These are phyloP conservation scores for Astrephomene gubernaculifera DNA, from an alignment of 139 green algal species.

Conservation along the genomic window DNA sequence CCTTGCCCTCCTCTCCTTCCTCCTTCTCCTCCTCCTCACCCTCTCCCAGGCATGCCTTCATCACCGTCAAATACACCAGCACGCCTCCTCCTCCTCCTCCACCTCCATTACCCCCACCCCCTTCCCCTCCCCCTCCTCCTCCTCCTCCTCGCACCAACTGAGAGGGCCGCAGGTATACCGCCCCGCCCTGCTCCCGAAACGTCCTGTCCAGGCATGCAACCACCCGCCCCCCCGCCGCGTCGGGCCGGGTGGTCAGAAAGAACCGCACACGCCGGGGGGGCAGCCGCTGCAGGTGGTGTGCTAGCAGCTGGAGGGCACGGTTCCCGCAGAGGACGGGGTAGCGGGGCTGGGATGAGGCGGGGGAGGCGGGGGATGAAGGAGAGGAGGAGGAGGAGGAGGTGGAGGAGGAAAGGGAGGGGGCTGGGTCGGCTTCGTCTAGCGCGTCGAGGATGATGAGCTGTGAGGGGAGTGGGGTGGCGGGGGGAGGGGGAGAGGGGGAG, in stretches of 20 bases:
- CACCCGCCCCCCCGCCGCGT: conserved; percentile 3
- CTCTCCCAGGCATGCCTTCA: not conserved
- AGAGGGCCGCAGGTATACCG: not conserved
- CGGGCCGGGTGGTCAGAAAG: conserved; percentile 30
- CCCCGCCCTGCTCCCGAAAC: not conserved
- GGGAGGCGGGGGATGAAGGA: no score
- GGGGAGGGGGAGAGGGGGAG: not conserved
- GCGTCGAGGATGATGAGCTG: conserved; percentile 20
- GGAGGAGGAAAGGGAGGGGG: no score
- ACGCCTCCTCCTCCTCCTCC: not conserved
- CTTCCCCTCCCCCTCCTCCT: not conserved
- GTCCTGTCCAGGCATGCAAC: not conserved
- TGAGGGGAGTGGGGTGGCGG: not conserved
- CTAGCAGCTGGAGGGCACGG: not conserved
- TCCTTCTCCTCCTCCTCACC: not conserved
- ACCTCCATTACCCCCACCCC: not conserved
- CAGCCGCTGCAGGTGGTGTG: conserved; percentile 6
- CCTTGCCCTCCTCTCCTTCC: not conserved
- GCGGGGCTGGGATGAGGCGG: no score
- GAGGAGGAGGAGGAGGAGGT: no score
- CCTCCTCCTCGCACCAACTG: not conserved
- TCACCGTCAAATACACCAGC: conserved; percentile 34
- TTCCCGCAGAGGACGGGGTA: not conserved
- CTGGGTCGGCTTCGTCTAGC: conserved; percentile 33
- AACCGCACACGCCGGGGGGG: conserved; percentile 3